Conservation (phyloP, 257 asterid genomes). For the Nicotiana otophora region DNA sequence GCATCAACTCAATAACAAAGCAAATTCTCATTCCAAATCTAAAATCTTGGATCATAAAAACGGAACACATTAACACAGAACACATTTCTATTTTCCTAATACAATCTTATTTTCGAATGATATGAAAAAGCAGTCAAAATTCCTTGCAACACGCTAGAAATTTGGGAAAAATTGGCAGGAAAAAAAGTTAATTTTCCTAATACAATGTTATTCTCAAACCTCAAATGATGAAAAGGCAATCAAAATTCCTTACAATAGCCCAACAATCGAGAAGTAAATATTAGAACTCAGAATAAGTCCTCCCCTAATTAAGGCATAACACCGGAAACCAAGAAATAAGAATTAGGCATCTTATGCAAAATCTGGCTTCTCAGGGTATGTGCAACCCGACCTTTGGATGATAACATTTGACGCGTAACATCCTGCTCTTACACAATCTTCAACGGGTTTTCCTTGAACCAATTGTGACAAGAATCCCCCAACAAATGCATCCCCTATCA, state of each 20-base stretch:
- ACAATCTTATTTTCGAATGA: too few species aligned
- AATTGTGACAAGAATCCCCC: constrained; percentile 82
- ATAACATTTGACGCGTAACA: constrained; percentile 74
- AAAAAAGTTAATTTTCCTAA: not conserved
- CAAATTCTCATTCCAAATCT: too few species aligned
- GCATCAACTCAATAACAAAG: too few species aligned
- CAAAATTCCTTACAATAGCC: constrained; percentile 1
- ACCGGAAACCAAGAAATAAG: constrained; percentile 7
- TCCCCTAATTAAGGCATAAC: not conserved
- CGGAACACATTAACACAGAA: too few species aligned
- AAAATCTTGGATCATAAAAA: too few species aligned
- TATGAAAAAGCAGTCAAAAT: too few species aligned
- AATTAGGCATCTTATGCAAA: constrained; percentile 30
- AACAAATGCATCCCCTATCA: constrained; percentile 73
- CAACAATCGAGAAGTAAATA: not conserved
- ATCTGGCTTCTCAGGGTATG: constrained; percentile 79
- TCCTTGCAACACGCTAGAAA: too few species aligned
- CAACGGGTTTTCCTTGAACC: constrained; percentile 58
- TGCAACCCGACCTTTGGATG: constrained; percentile 87
- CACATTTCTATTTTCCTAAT: too few species aligned
- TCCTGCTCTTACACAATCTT: constrained; percentile 69
- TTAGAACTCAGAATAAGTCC: too few species aligned
- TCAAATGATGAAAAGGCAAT: not conserved
- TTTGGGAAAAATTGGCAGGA: too few species aligned
- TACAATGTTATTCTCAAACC: not conserved